phyloP scores from a whole-genome alignment of 78 protist genomes.

The Capsaspora owczarzaki region DNA sequence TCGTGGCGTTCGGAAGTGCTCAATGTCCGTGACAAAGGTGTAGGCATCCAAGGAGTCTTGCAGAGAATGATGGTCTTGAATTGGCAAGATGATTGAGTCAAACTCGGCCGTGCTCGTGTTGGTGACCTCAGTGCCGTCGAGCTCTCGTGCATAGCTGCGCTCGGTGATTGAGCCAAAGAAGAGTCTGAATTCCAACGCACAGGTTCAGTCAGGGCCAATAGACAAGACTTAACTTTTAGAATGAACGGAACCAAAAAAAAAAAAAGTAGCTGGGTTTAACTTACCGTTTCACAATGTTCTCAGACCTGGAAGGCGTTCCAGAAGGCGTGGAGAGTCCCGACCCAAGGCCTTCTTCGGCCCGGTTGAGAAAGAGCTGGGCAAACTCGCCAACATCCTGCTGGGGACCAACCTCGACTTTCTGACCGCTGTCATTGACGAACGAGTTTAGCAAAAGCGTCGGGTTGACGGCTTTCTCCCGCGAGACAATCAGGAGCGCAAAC shows the following conservation, averaged over 20 bases:
- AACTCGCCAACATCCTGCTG: slow-evolving; percentile 19
- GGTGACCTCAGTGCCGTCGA: too few relatives aligned
- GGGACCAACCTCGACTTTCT: not conserved
- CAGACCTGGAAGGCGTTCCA: too few relatives aligned
- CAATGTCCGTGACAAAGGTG: not conserved
- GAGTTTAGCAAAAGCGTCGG: not conserved
- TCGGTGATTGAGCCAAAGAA: too few relatives aligned
- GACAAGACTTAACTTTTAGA: too few relatives aligned
- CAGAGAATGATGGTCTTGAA: not conserved
- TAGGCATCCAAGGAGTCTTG: not conserved
- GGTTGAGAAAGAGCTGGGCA: not conserved
- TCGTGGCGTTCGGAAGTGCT: not conserved
- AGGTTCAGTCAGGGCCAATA: too few relatives aligned
- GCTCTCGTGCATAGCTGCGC: too few relatives aligned
- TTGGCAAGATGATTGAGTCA: not conserved
- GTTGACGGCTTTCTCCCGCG: not conserved
- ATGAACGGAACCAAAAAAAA: too few relatives aligned
- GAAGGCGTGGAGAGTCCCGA: too few relatives aligned
- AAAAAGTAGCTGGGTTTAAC: too few relatives aligned
- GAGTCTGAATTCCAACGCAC: too few relatives aligned
- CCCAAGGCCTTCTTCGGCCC: not conserved
- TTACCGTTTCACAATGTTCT: too few relatives aligned
- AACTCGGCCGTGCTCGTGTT: not conserved
- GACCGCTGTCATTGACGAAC: not conserved
- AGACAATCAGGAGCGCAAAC: not conserved